Evolutionary conservation across 2,329 filamentous ascomycete genomes (phyloP), one percentile per base, ranked within the genome.

Genomic region (Cercospora nicotianae): DNA sequence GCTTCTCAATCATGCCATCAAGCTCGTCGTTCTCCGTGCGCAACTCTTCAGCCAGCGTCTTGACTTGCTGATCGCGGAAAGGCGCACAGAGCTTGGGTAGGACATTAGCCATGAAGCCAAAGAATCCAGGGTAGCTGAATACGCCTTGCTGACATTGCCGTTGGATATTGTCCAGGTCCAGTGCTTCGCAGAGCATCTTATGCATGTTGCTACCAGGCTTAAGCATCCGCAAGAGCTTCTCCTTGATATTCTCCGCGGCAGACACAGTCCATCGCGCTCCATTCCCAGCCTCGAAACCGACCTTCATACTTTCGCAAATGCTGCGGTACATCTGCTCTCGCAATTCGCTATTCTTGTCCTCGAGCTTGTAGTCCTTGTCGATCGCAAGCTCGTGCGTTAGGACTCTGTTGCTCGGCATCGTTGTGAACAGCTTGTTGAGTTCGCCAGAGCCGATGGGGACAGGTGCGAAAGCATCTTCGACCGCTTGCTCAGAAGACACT

Each of bases 71-170:
- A 75, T 95, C 92, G n/a, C 92, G 85, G 75, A 92, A 89, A 0
- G 92, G 92, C 0, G 92, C 92, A 74, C 92, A 94, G 13, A 95
- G 86, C 76, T 91, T 91, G 5, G 91, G 91, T 60, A 95, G 82
- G 58, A 95, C 85, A 1, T 87, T 86, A 1, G 87, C 88, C 85
- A 94, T 92, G 70, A 92, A 91, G 1, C 84, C 82, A 76, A 94
- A 94, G 79, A 94, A 94, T 67, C 88, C 90, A 72, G 91, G 89
- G 72, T 94, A 94, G 0, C 91, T 94, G 77, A 94, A 94, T 60
- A 87, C 87, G 13, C 91, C 91, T 64, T 88, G 84, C 9, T 83
- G 82, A 74, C 91, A 92, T 72, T 94, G 90, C 48, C 85, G 86
- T 69, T 86, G 84, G 30, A 93, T 89, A 69, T 91, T 84, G 45